Conservation (phyloP, 73 alveolate genomes). For the Paramecium sonneborni region DNA sequence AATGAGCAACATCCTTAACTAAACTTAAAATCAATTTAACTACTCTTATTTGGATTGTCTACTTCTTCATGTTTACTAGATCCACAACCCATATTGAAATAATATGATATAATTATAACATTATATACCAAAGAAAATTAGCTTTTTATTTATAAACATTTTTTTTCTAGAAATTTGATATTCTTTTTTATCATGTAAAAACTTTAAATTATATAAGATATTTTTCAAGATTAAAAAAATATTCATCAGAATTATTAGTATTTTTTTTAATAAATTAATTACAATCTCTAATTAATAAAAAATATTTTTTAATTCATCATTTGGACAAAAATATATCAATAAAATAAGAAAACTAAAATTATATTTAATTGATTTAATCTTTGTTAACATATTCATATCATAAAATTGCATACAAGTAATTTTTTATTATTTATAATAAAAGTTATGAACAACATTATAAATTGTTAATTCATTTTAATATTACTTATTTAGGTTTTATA, state of each 20-base stretch:
- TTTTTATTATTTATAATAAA: too few species aligned
- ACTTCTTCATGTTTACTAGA: not conserved
- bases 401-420: too few species aligned
- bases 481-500: too few species aligned
- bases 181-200: not conserved
- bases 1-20: not conserved
- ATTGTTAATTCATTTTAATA: too few species aligned
- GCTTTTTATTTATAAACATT: not conserved
- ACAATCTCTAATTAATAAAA: not conserved
- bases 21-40: not conserved
- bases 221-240: not conserved
- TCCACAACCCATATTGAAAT: slow-evolving; percentile 35
- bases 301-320: not conserved
- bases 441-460: too few species aligned
- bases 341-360: not conserved
- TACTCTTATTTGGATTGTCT: slow-evolving; percentile 23
- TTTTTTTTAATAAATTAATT: not conserved
- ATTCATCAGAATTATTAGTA: not conserved
- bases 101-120: not conserved
- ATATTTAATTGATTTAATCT: not conserved
- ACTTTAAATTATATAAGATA: not conserved
- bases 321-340: not conserved
- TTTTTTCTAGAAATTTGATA: not conserved
- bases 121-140: not conserved
- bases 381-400: too few species aligned